Base-by-base conservation (phyloP, 2,329 filamentous ascomycete genomes). In the Cadophora malorum region DNA sequence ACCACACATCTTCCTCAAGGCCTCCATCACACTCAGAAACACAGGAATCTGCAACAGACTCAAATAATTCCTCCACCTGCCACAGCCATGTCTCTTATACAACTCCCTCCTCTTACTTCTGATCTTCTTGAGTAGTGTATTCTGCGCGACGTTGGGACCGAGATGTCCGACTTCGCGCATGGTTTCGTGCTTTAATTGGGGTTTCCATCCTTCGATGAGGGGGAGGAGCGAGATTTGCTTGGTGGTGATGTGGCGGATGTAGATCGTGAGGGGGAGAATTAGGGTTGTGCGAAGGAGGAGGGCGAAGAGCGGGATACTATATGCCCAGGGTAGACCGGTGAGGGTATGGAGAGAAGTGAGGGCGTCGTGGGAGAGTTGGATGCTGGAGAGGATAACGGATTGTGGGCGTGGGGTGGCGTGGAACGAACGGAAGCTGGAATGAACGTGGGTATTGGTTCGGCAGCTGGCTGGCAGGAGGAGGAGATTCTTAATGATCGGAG, bases 281-380 rank as follows among this genome's bases (percentile, higher is more conserved):
- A 87, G 75, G 7, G 79, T 65, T 21, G 77, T 79, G 59, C 86
- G 84, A 2, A 87, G 79, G 19, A 83, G 61, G 50, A 88, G 73
- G 3, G 86, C 86, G 4, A 84, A 81, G 64, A 87, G 76, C 4
- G 86, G 86, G 52, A 89, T 82, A 23, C 84, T 83, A 14, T 80
- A 79, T 8, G 78, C 83, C 86, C 86, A 89, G 65, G 86, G 80
- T 2, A 88, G 78, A 53, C 80, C 79, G 19, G 80, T 81, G 50
- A 79, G 12, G 25, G 75, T 75, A 74, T 88, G 85, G 79, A 93
- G 72, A 31, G 79, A 72, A 65, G 83, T 78, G 64, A 87, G 79
- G 67, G 84, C 74, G 61, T 77, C 76, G 70, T 85, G 81, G 2
- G 84, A 81, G 35, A 79, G 41, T 23, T 38, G 33, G 50, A 81